Evolutionary conservation across 257 asterid genomes (phyloP), one percentile per base, ranked within the genome.

Genomic region (Scutellaria minor): DNA sequence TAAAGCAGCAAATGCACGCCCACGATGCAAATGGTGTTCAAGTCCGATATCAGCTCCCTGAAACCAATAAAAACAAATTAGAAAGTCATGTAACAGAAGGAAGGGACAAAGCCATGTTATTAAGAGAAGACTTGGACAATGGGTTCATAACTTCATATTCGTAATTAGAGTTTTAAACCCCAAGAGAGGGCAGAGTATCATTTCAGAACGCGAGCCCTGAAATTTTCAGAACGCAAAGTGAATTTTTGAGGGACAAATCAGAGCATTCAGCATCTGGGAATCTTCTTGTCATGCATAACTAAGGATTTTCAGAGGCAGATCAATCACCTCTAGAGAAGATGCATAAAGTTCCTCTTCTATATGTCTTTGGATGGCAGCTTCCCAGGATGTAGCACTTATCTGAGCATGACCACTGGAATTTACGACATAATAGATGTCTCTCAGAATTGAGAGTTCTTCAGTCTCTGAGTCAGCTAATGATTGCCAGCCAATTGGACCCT

Each of bases 401-500:
- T 85, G 88, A 70, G 92, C 79, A 83, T 85, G 93, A 71, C 83
- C 89, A 79, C 81, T 83, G 78, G 92, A 84, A 80, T 78, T 83
- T 53, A 83, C 86, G 3, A 81, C 76, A 74, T 86, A 84, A 66
- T 86, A 91, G 83, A 89, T 81, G 81, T 91, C 90, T 77, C 93
- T 82, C 55, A 82, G 75, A 70, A 89, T 79, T 60, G 87, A 86
- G 65, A 85, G 83, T 76, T 87, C 97, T 78, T 85, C 92, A 48
- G 82, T 72, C 63, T 86, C 90, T 15, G 86, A 84, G 66, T 86
- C 90, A 57, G 93, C 90, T 72, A 89, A 64, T 12, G 98, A 80
- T 69, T 87, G 97, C 97, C 99, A 95, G 58, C 93, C 90, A 76
- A 92, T 87, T 72, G 98, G 98, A 5, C 97, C 98, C 99, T 94